These are phyloP conservation scores for Epichloe gansuensis DNA, from an alignment of 2,329 filamentous ascomycete species.

Conservation along the genomic window DNA sequence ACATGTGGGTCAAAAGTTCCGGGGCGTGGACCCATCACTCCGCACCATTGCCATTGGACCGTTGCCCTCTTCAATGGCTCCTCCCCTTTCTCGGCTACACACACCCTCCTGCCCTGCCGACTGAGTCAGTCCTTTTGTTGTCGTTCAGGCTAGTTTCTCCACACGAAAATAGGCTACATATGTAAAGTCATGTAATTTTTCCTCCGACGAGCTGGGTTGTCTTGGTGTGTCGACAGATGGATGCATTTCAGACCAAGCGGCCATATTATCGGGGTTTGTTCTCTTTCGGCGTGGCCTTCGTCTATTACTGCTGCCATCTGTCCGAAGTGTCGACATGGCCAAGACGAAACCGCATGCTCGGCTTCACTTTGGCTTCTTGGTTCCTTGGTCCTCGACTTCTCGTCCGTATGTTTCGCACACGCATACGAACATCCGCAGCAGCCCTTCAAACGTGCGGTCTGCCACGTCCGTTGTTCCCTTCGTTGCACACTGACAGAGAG, in stretches of 20 bases:
- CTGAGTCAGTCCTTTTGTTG: neutral
- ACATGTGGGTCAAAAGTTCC: neutral
- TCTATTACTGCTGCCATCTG: too few relatives aligned
- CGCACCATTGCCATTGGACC: neutral
- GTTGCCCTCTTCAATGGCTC: neutral
- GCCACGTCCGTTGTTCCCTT: neutral
- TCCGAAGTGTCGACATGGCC: too few relatives aligned
- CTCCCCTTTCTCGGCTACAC: neutral
- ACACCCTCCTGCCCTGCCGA: neutral
- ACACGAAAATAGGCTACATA: neutral
- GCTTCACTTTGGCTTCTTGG: too few relatives aligned
- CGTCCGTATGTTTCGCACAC: neutral
- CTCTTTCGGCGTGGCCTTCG: neutral
- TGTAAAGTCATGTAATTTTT: too few relatives aligned
- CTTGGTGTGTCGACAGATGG: too few relatives aligned
- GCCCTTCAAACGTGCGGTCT: neutral
- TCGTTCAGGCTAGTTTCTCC: neutral
- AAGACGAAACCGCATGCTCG: too few relatives aligned
- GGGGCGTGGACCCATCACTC: neutral
- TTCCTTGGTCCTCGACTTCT: too few relatives aligned
- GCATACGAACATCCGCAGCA: neutral
- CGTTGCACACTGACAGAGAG: neutral
- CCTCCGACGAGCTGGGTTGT: too few relatives aligned
- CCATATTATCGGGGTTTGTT: neutral
- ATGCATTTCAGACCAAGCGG: neutral